Evolutionary conservation across 2,329 filamentous ascomycete species (phyloP).

Genomic region (Lecanicillium sp.): DNA sequence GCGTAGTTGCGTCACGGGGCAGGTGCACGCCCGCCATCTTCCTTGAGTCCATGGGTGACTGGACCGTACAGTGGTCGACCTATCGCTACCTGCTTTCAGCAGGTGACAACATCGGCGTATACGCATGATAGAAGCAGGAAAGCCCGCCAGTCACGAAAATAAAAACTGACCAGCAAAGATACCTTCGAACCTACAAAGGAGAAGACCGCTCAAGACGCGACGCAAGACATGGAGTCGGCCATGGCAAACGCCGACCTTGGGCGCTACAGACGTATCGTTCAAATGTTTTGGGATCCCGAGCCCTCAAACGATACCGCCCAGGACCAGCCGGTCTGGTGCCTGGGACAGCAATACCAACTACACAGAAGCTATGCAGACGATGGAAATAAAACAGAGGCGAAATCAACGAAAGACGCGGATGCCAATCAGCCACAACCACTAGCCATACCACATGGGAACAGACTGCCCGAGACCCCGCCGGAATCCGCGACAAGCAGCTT

Average conservation of each 20-base stretch:
- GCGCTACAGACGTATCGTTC: conserved; percentile 71
- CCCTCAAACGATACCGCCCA: conserved; percentile 67
- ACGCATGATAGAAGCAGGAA: no score
- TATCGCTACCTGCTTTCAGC: no score
- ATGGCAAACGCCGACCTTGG: conserved; percentile 61
- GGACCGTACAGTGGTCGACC: no score
- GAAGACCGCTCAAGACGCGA: conserved; percentile 7
- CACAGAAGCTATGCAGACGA: conserved; percentile 7
- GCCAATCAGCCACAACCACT: not conserved
- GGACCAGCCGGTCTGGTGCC: conserved; percentile 73
- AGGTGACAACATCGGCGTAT: no score
- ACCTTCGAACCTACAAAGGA: no score
- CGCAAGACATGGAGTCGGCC: conserved; percentile 25
- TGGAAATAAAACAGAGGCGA: conserved; percentile 14
- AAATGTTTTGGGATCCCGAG: conserved; percentile 87
- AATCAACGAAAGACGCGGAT: not conserved
- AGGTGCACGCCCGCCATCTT: no score
- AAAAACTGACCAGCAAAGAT: no score
- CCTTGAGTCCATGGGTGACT: no score
- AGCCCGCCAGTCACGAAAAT: no score
- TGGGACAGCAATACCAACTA: conserved; percentile 49
- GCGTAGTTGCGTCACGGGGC: no score
- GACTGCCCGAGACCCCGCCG: conserved; percentile 36
- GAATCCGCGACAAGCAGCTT: conserved; percentile 43
- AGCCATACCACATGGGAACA: conserved; percentile 15